Conservation (phyloP, 495 filamentous ascomycete genomes). For the Podospora australis region DNA sequence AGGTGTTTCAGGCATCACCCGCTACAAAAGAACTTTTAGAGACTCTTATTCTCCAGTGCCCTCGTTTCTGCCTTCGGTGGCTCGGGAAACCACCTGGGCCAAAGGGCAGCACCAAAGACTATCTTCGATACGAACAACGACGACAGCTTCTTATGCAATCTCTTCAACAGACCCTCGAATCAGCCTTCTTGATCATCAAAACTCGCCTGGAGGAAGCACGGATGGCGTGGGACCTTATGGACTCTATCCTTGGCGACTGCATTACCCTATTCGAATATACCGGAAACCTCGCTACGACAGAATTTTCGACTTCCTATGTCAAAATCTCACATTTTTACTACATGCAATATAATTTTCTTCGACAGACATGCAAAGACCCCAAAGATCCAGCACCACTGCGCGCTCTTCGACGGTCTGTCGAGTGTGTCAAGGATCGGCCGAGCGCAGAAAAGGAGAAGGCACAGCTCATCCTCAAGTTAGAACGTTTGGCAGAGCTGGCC, state of each 20-base stretch:
- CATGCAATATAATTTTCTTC: slow-evolving; percentile 44
- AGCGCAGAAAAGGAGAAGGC: slow-evolving; percentile 39
- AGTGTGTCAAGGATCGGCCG: slow-evolving; percentile 39
- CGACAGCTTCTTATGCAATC: slow-evolving; percentile 41
- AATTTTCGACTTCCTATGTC: slow-evolving; percentile 38
- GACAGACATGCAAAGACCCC: slow-evolving; percentile 26
- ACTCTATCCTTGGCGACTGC: slow-evolving; percentile 50
- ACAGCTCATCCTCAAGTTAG: slow-evolving; percentile 43
- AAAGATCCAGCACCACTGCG: slow-evolving; percentile 39
- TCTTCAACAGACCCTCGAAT: slow-evolving; percentile 48
- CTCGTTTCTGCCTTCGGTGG: slow-evolving; percentile 49
- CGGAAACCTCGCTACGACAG: slow-evolving; percentile 23
- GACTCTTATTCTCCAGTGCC: slow-evolving; percentile 45
- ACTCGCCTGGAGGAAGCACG: slow-evolving; percentile 31
- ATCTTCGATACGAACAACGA: slow-evolving; percentile 50
- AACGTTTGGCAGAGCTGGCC: slow-evolving; percentile 43
- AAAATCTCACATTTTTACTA: slow-evolving; percentile 78
- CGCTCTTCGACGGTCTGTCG: slow-evolving; percentile 45
- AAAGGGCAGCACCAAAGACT: slow-evolving; percentile 40
- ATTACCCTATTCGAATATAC: slow-evolving; percentile 44
- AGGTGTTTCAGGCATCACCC: slow-evolving; percentile 3
- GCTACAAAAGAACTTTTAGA: slow-evolving; percentile 31
- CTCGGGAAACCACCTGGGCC: slow-evolving; percentile 43
- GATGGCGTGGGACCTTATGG: slow-evolving; percentile 44
- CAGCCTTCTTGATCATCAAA: slow-evolving; percentile 47